phyloP scores from a whole-genome alignment of 208 protist genomes.

The Phytomonas serpens region DNA sequence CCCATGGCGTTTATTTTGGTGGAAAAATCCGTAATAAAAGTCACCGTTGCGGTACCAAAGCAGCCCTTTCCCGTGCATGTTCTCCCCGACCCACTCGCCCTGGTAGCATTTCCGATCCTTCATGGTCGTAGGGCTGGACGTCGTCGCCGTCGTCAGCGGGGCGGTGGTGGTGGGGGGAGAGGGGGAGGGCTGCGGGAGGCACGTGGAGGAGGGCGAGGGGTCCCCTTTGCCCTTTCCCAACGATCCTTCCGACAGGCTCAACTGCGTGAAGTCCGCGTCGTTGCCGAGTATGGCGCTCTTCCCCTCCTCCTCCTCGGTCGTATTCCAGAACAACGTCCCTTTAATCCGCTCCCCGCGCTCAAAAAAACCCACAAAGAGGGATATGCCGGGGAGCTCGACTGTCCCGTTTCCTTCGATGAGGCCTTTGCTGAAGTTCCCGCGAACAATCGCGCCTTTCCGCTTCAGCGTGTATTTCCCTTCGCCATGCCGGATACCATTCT shows the following conservation, averaged over 20 bases:
- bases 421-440: slow-evolving; percentile 70
- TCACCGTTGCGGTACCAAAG: slow-evolving; percentile 77
- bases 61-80: slow-evolving; percentile 69
- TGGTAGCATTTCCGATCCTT: slow-evolving; percentile 52
- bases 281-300: not conserved
- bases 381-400: slow-evolving; percentile 52
- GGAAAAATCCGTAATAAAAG: slow-evolving; percentile 72
- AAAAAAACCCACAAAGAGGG: slow-evolving; percentile 73
- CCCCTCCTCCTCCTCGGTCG: not conserved
- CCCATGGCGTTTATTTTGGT: slow-evolving; percentile 51
- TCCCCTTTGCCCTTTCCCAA: not conserved
- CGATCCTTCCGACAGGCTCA: not conserved
- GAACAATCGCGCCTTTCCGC: slow-evolving; percentile 59
- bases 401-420: slow-evolving; percentile 79
- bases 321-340: slow-evolving; percentile 76
- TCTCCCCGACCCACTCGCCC: slow-evolving; percentile 79
- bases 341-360: slow-evolving; percentile 54
- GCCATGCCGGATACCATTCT: slow-evolving; percentile 77
- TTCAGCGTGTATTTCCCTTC: slow-evolving; percentile 74
- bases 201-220: not conserved
- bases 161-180: not conserved
- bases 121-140: not conserved
- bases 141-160: too few relatives aligned
- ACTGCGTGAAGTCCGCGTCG: not conserved
- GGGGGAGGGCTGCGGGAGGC: not conserved